phyloP scores from a whole-genome alignment of 2,329 filamentous ascomycete genomes.

The Pezicula neosporulosa region DNA sequence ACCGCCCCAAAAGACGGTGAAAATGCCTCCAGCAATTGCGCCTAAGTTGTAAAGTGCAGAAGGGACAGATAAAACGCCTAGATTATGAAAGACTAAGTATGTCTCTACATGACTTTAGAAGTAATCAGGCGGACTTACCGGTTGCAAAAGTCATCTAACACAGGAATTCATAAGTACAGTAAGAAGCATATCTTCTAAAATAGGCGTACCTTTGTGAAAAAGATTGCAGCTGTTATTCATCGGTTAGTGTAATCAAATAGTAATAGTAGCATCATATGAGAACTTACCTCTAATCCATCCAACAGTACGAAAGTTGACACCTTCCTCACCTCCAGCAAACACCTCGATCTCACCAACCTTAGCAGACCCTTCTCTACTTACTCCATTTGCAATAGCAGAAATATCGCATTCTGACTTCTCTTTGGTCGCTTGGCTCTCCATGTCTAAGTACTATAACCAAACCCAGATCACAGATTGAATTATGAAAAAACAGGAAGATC shows the following conservation, averaged over 20 bases:
- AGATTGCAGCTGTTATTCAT: conserved; percentile 41
- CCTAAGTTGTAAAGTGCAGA: conserved; percentile 34
- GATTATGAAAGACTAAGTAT: not conserved
- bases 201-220: conserved; percentile 34
- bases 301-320: conserved; percentile 42
- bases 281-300: conserved; percentile 43
- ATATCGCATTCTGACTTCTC: not conserved
- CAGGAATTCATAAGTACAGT: not conserved
- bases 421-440: no score
- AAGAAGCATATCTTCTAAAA: not conserved
- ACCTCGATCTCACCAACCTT: conserved; percentile 26
- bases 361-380: not conserved
- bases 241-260: no score
- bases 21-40: conserved; percentile 35
- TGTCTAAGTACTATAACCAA: no score
- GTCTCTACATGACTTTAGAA: not conserved
- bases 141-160: not conserved
- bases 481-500: no score
- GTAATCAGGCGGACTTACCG: not conserved
- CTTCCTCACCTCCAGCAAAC: conserved; percentile 35
- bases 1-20: conserved; percentile 32
- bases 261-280: no score
- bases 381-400: not conserved
- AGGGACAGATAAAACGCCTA: not conserved
- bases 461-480: no score